These are phyloP conservation scores for Phytophthora idaei DNA, from an alignment of 352 stramenopile species.

Conservation along the genomic window DNA sequence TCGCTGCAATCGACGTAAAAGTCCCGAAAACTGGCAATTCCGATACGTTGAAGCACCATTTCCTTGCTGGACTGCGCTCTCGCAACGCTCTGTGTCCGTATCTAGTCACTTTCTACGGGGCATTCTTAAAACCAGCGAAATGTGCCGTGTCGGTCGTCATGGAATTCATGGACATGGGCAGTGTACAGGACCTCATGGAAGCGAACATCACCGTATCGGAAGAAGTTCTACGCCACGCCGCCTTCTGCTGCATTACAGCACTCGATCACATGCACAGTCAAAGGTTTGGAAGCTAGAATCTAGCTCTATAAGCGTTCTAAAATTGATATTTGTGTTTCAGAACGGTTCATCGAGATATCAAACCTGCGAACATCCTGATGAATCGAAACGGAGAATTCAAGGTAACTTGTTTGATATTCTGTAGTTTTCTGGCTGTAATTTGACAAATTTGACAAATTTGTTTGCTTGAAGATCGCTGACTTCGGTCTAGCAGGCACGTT, in stretches of 20 bases:
- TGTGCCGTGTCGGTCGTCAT: conserved; percentile 88
- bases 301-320: conserved; percentile 4
- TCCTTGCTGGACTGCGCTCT: conserved; percentile 15
- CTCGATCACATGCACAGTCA: conserved; percentile 87
- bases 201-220: conserved; percentile 54
- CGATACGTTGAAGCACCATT: conserved; percentile 16
- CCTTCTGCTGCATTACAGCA: conserved; percentile 81
- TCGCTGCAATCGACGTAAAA: conserved; percentile 58
- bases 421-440: background rate
- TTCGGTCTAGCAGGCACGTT: conserved; percentile 82
- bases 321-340: conserved; percentile 5
- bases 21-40: background rate
- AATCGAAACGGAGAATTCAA: conserved; percentile 87
- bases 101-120: conserved; percentile 90
- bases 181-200: conserved; percentile 80
- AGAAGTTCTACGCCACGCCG: conserved; percentile 69
- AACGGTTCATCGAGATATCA: conserved; percentile 84
- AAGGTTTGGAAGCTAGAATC: conserved; percentile 33
- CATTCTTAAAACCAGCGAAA: conserved; percentile 77
- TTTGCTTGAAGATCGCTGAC: conserved; percentile 59
- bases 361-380: conserved; percentile 90
- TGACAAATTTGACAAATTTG: background rate
- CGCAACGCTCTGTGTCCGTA: conserved; percentile 58
- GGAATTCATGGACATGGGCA: conserved; percentile 94
- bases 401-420: conserved; percentile 27